Base-by-base conservation (phyloP, 768 basidiomycete genomes). In the Rhizopogon vinicolor region DNA sequence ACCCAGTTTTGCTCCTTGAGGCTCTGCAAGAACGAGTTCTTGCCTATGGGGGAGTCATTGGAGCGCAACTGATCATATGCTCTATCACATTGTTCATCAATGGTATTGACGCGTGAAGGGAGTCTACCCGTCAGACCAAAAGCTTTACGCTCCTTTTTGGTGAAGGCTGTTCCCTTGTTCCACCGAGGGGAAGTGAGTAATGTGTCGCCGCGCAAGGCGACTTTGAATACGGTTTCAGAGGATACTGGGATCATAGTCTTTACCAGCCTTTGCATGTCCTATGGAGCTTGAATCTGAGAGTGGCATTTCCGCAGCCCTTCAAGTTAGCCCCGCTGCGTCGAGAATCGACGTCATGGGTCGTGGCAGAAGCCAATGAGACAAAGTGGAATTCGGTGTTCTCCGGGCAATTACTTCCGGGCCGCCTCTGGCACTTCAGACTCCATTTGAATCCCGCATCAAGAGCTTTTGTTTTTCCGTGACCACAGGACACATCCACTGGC, bases 101-200 rank as follows among this genome's bases (percentile, higher is more conserved):
- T 79, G 2, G 80, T 80, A 65, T 86, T 84, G 31, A 82, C 73
- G 31, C 75, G 74, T 56, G 60, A 74, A 7, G 82, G 81, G 1
- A 83, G 66, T 0, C 78, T 75, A 16, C 81, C 81, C 7, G 66
- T 70, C 18, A 87, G 73, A 18, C 86, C 87, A 54, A 96, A 89
- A 1, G 75, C 77, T 46, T 80, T 77, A 41, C 93, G 78, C 69
- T 96, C 93, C 9, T 76, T 65, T 7, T 63, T 46, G 0, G 85
- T 82, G 71, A 93, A 94, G 1, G 80, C 89, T 7, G 86, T 90
- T 14, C 93, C 93, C 70, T 90, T 90, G 76, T 89, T 89, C 69
- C 81, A 86, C 12, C 82, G 77, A 0, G 90, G 85, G 44, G 75
- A 80, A 18, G 78, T 79, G 51, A 93, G 78, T 25, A 93, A 65